These are phyloP conservation scores for Trametes polyzona DNA, from an alignment of 1,284 basidiomycete species.

Conservation along the genomic window DNA sequence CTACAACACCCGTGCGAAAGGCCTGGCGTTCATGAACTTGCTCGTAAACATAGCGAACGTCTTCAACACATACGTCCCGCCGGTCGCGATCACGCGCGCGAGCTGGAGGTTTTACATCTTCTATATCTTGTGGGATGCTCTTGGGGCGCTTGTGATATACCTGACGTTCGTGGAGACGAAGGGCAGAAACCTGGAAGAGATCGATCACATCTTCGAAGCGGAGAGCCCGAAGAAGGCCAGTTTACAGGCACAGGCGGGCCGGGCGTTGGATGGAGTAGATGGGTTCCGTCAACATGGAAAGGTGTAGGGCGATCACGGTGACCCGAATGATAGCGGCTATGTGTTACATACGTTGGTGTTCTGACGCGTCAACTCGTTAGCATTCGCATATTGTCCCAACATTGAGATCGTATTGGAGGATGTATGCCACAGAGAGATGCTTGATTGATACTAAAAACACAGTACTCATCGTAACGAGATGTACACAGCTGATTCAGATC, in stretches of 20 bases:
- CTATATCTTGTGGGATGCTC: constrained; percentile 27
- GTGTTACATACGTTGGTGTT: no score
- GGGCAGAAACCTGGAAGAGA: constrained; percentile 28
- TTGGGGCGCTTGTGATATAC: constrained; percentile 30
- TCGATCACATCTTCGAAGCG: constrained; percentile 28
- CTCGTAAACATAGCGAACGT: constrained; percentile 26
- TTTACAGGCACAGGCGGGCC: not conserved
- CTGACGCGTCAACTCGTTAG: no score
- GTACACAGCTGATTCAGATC: constrained; percentile 17
- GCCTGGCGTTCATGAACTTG: constrained; percentile 29
- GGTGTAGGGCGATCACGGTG: no score
- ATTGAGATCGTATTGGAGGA: not conserved
- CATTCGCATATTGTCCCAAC: not conserved
- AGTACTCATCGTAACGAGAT: constrained; percentile 25
- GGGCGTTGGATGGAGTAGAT: no score
- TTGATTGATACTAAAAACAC: constrained; percentile 29
- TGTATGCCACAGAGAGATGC: constrained; percentile 1
- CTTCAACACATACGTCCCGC: constrained; percentile 31
- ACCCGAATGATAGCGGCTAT: no score
- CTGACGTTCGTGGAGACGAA: constrained; percentile 32
- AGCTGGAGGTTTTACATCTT: constrained; percentile 31
- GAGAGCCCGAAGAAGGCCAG: constrained; percentile 24
- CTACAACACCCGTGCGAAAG: constrained; percentile 30
- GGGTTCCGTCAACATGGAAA: no score
- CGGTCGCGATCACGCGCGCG: constrained; percentile 25